Evolutionary conservation across 257 asterid genomes (phyloP), one percentile per base, ranked within the genome.

Genomic region (Solanum phureja): DNA sequence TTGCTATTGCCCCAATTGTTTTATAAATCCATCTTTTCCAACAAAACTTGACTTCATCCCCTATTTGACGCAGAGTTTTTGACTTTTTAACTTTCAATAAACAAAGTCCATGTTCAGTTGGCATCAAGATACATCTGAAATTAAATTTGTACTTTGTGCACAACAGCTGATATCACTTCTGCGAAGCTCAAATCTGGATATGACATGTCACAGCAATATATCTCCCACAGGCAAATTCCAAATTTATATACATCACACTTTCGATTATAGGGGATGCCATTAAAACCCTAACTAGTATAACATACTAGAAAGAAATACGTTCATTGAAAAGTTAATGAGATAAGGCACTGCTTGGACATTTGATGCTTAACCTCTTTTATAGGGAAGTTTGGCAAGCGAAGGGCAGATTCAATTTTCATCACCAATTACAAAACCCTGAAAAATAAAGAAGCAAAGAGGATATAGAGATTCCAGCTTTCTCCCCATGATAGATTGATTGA

Each of bases 151-250:
- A n/a, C 71, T 5, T 9, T 62, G 71, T 9, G 33, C 16, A 96
- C 96, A 11, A 96, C 95, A 19, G 98, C 98, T 29, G 98, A 90
- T 83, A 97, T 96, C 87, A 96, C 92, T 92, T 96, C 98, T 9
- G 96, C 91, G 94, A 96, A 93, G 90, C 98, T 95, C 86, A 94
- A 96, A 84, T 96, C 93, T 19, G 96, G 96, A 90, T 94, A 94
- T 24, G 99, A 98, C 98, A 93, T 93, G 88, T 96, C 97, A 87
- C 98, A 96, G 86, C 98, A 96, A 89, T 96, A 96, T 56, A 93
- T 95, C 93, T 96, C 97, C 99, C 99, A 95, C 19, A 96, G 92
- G 90, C 99, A 95, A 85, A 96, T 94, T 87, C 98, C 98, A 73
- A 95, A 96, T 86, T 98, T 96, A 88, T 96, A 96, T 24, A 96